Evolutionary conservation across 2,329 filamentous ascomycete species (phyloP), one percentile per base, ranked within the genome.

Genomic region (Tolypocladium album): DNA sequence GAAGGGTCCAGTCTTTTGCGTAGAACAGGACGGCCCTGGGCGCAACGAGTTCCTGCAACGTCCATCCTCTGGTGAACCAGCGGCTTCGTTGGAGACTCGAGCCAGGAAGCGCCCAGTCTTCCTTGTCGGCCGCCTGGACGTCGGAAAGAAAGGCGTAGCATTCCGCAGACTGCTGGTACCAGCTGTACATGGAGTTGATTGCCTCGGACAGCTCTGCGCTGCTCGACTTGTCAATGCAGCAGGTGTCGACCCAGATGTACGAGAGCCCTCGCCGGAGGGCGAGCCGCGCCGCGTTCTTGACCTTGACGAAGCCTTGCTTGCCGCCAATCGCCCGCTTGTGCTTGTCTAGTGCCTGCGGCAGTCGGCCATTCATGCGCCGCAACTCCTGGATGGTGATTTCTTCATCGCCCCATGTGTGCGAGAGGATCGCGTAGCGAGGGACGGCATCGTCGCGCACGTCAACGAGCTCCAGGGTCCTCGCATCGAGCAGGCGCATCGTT

Each of bases 391-490:
- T 68, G 4, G 62, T 62, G 0, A 72, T 64, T 57, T 74, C 71
- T 1, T 69, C 67, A 0, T 64, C 58, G 13, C 64, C 66, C 71
- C 73, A 74, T 0, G 69, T 73, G 55, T 74, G 73, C 2, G 72
- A 74, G 0, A 76, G 65, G 31, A 75, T 74, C 13, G 67, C 71
- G 57, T 74, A 76, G 0, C 59, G 62, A 11, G 66, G 66, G 3
- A 58, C 56, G 22, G 58, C 50, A 20, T 61, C 62, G n/a, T 65
- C 60, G 56, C 57, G 39, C 11, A 64, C 62, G 60, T 57, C 68
- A 50, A 69, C 65, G 60, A 69, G 67, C 12, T 63, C 60, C 66
- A 70, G 69, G 6, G 55, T 56, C 27, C 11, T 27, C 6, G 50
- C 38, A 38, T 56, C 24, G 9, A 56, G 55, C 55, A 56, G 11